Conservation (phyloP, 2,329 filamentous ascomycete species). For the Phyllosticta capitalensis region DNA sequence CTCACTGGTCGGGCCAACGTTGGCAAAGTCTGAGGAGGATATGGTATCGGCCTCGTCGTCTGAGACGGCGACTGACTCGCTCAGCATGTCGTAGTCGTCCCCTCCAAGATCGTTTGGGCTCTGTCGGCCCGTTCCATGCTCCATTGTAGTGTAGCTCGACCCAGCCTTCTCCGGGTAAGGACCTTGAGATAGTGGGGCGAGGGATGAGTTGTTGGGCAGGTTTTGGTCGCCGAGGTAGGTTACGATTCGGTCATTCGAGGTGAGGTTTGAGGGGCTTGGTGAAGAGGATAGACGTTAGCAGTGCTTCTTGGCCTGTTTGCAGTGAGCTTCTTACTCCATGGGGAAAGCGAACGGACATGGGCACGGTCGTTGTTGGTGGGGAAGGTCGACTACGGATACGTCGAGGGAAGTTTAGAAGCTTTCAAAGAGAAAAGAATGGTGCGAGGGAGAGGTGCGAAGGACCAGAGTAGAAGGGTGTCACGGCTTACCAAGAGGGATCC, state of each 20-base stretch:
- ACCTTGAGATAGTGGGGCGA: too few species aligned
- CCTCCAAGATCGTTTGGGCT: not conserved
- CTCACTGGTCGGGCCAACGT: constrained; percentile 1
- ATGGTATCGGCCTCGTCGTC: constrained; percentile 11
- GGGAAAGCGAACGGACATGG: not conserved
- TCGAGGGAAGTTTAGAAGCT: not conserved
- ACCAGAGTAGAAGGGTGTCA: constrained; percentile 1
- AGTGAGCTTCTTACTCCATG: not conserved
- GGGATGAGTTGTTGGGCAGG: not conserved
- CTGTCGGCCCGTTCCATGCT: not conserved
- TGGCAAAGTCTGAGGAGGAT: constrained; percentile 5
- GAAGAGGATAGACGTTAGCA: not conserved
- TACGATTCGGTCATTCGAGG: not conserved
- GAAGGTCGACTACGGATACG: not conserved
- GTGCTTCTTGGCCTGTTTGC: not conserved
- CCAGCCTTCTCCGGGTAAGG: too few species aligned
- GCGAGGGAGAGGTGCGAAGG: not conserved
- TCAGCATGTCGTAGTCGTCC: not conserved
- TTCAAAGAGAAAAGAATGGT: constrained; percentile 4
- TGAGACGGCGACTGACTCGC: not conserved
- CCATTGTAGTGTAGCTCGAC: not conserved
- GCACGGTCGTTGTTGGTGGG: not conserved
- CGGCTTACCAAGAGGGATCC: constrained; percentile 7
- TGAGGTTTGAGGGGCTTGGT: not conserved
- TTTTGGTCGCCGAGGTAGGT: not conserved